phyloP scores from a whole-genome alignment of 805 yeast species.

The Sugiyamaella smithiae region DNA sequence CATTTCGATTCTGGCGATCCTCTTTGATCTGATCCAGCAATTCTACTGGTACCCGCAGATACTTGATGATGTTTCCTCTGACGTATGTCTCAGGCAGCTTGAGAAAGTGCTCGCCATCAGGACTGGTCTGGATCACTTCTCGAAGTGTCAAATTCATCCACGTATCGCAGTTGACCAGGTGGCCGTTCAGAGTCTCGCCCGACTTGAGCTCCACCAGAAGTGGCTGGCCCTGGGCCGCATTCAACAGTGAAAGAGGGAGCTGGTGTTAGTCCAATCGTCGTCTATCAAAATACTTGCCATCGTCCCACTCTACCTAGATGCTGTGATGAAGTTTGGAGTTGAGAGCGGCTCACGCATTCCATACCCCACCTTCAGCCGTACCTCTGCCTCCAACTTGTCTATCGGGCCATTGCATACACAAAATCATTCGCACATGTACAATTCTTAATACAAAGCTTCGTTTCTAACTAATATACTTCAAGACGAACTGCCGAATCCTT shows the following conservation, averaged over 20 bases:
- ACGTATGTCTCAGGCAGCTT: slow-evolving; percentile 74
- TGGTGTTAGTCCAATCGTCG: slow-evolving; percentile 27
- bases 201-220: slow-evolving; percentile 85
- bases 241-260: slow-evolving; percentile 89
- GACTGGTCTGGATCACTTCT: slow-evolving; percentile 58
- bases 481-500: no score
- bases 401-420: no score
- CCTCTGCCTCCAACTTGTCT: no score
- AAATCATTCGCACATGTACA: no score
- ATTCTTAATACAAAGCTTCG: no score
- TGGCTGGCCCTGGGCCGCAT: slow-evolving; percentile 86
- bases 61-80: slow-evolving; percentile 69
- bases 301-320: no score
- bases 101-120: slow-evolving; percentile 56
- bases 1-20: slow-evolving; percentile 38
- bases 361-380: no score
- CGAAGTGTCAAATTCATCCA: slow-evolving; percentile 92
- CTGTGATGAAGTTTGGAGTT: neutral
- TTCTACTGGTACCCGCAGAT: slow-evolving; percentile 41
- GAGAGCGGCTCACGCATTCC: neutral
- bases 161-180: slow-evolving; percentile 79
- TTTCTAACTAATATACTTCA: no score
- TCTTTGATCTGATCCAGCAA: slow-evolving; percentile 38
- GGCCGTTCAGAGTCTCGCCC: slow-evolving; percentile 87
- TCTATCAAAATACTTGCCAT: neutral